Conservation (phyloP, 2,329 filamentous ascomycete genomes). For the Aspergillus novofumigatus region DNA sequence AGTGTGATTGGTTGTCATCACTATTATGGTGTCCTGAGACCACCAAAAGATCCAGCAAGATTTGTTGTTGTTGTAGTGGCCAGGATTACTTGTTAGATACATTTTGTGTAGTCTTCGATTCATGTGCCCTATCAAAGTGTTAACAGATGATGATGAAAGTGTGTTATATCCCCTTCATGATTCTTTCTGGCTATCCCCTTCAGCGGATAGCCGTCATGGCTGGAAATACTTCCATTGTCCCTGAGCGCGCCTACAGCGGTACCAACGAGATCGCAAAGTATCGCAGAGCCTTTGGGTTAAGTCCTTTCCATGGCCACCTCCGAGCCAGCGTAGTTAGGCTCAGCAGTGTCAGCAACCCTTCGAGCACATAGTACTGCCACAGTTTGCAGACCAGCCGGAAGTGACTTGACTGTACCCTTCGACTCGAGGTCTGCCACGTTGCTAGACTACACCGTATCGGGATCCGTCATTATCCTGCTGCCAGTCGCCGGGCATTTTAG, state of each 20-base stretch:
- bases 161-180: not conserved
- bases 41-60: not conserved
- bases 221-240: not conserved
- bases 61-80: not conserved
- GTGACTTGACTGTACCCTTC: conserved; percentile 10
- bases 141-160: not conserved
- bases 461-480: conserved; percentile 3
- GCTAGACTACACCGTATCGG: conserved; percentile 18
- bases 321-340: not conserved
- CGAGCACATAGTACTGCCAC: conserved; percentile 1
- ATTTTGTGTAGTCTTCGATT: not conserved
- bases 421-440: conserved; percentile 21
- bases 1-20: not conserved
- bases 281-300: not conserved
- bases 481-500: not conserved
- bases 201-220: not conserved
- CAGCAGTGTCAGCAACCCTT: conserved; percentile 4
- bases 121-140: not conserved
- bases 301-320: not conserved
- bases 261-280: not conserved
- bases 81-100: not conserved
- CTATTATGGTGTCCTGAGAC: not conserved
- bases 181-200: not conserved
- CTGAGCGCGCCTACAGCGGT: not conserved
- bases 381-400: conserved; percentile 12